Conservation (phyloP, 1,139 yeast genomes). For the Trichomonascaceae sp. region DNA sequence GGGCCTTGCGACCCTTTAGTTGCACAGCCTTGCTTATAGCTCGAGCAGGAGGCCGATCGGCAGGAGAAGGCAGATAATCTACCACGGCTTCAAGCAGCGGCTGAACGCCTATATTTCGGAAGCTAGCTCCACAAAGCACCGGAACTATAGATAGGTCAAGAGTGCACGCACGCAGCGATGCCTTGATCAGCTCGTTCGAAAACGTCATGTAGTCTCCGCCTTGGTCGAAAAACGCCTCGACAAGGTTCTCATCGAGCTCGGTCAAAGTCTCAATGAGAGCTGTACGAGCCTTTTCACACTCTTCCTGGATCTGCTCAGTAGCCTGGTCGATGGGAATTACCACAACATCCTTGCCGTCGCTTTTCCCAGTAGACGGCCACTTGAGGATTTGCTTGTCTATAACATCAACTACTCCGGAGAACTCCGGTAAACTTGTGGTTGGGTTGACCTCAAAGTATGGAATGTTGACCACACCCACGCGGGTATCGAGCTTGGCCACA, state of each 20-base stretch:
- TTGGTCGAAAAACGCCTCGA: conserved; percentile 51
- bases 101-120: conserved; percentile 86
- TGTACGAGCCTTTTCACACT: conserved; percentile 48
- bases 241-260: conserved; percentile 60
- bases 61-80: conserved; percentile 71
- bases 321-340: conserved; percentile 32
- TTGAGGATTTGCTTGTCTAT: conserved; percentile 48
- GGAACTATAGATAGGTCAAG: conserved; percentile 51
- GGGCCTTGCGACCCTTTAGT: conserved; percentile 11
- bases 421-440: conserved; percentile 32
- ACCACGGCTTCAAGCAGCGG: conserved; percentile 79
- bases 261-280: conserved; percentile 75
- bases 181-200: conserved; percentile 36
- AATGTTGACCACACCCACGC: conserved; percentile 61
- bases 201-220: conserved; percentile 53
- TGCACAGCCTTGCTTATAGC: conserved; percentile 13
- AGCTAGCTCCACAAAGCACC: conserved; percentile 85
- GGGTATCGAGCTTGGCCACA: conserved; percentile 61
- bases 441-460: conserved; percentile 48
- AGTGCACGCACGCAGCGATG: conserved; percentile 54
- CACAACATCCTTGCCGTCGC: conserved; percentile 45
- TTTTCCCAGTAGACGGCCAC: conserved; percentile 45
- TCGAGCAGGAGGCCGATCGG: conserved; percentile 48
- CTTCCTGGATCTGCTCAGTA: conserved; percentile 27
- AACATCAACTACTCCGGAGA: conserved; percentile 77